Evolutionary conservation across 2,329 filamentous ascomycete species (phyloP), one percentile per base, ranked within the genome.

Genomic region (Aspergillus awamori): DNA sequence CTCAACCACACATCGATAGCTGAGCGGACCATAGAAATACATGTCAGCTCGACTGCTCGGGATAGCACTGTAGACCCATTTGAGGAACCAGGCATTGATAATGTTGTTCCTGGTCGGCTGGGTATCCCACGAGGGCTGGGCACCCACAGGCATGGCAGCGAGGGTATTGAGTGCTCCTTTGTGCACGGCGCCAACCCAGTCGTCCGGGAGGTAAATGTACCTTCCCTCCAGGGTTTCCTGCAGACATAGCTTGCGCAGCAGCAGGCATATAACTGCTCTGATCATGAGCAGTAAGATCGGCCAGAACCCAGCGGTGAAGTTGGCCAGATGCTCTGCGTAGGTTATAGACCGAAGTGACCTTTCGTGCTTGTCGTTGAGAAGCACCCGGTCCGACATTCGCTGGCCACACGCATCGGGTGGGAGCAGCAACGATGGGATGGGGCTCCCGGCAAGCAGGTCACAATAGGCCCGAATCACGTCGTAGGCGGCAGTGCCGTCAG

Each of bases 81-180:
- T 56, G n/a, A 60, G 20, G 10, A 39, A 60, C 24, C 53, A 22
- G 4, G 58, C 58, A 15, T 26, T 24, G 36, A 57, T 53, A 20
- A 61, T 51, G 15, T 61, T 51, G 41, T 61, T 57, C 24, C 41
- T 43, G 17, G 47, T 61, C 7, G 57, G 11, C 8, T 53, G 53
- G 13, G 22, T 33, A 7, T 24, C 36, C 39, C 39, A 47, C 6
- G 2, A 11, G 8, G 43, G 43, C 8, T 47, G 45, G 3, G 36
- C 15, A 38, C 39, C 8, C 11, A 24, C 22, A 7, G 11, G 17
- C 17, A 8, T 15, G 1, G 4, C 28, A 6, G 52, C 39, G 4
- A 61, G 30, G 20, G 56, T 43, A 7, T 17, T 10, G 20, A 57
- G 54, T 8, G 54, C 54, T 17, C 28, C 17, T 8, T 17, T 15